Conservation (phyloP, 441 rosid species). For the Gossypium schwendimanii region DNA sequence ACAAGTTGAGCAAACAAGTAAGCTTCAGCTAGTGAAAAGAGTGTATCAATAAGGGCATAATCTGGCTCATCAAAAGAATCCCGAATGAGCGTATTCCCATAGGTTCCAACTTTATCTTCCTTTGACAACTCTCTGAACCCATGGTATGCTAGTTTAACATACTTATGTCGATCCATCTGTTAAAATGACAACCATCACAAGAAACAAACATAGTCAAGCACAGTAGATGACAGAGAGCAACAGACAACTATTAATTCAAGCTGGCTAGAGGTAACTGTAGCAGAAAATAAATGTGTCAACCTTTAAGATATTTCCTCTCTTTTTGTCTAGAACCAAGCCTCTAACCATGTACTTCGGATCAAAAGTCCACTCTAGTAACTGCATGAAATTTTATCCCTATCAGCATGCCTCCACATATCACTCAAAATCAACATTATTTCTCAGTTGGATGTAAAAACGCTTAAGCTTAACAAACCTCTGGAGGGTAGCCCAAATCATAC, state of each 20-base stretch:
- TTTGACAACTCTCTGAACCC: constrained; percentile 87
- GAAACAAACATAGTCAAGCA: constrained; percentile 6
- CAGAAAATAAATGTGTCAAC: constrained; percentile 25
- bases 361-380: constrained; percentile 83
- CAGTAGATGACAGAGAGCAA: background rate
- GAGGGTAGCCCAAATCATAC: constrained; percentile 76
- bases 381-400: constrained; percentile 13
- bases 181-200: constrained; percentile 13
- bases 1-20: constrained; percentile 96
- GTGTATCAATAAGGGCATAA: constrained; percentile 92
- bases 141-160: constrained; percentile 95
- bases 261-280: background rate
- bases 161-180: constrained; percentile 99
- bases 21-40: constrained; percentile 93
- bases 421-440: background rate
- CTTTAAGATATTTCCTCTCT: constrained; percentile 97
- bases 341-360: constrained; percentile 96
- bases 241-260: background rate
- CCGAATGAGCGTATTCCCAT: constrained; percentile 78
- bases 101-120: constrained; percentile 79
- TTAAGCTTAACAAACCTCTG: constrained; percentile 55
- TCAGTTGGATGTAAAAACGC: background rate
- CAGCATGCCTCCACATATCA: constrained; percentile 12
- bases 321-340: constrained; percentile 95
- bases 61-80: constrained; percentile 96